A percentile compares a stretch with the other conserved stretches of the same genome.
phyloP scores from a whole-genome alignment of 805 yeast genomes.

The Kodamaea sagamina region DNA sequence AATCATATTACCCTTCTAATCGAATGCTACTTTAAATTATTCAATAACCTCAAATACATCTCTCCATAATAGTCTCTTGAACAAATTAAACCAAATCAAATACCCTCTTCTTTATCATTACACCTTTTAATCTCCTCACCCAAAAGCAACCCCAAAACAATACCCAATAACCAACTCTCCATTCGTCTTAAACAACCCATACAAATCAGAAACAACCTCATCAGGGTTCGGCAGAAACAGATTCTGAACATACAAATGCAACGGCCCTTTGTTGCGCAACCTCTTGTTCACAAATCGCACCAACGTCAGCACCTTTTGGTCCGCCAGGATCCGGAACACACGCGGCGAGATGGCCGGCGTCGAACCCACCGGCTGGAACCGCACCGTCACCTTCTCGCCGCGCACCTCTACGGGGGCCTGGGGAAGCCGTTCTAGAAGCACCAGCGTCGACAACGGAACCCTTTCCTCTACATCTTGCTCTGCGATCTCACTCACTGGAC shows the following conservation, averaged over 20 bases:
- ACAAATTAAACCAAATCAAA: neutral
- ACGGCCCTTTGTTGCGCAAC: conserved; percentile 20
- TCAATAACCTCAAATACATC: too few relatives aligned
- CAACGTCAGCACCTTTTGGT: conserved; percentile 49
- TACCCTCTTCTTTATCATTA: too few relatives aligned
- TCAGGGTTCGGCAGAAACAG: conserved; percentile 46
- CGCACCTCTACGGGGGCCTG: neutral
- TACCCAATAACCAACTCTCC: conserved; percentile 41
- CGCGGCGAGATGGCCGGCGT: conserved; percentile 51
- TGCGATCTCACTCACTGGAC: neutral
- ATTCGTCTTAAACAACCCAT: conserved; percentile 29
- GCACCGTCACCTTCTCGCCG: conserved; percentile 41
- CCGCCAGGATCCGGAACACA: conserved; percentile 49
- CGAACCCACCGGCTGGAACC: conserved; percentile 65
- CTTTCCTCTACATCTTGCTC: conserved; percentile 8
- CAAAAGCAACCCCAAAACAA: conserved; percentile 44
- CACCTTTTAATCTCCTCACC: too few relatives aligned
- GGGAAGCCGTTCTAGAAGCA: conserved; percentile 10
- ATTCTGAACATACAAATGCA: conserved; percentile 40
- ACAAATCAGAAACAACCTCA: conserved; percentile 37
- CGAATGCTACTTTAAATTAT: too few relatives aligned
- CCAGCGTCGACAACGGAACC: conserved; percentile 12
- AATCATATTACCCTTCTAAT: too few relatives aligned
- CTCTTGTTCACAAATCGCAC: conserved; percentile 46
- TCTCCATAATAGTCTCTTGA: neutral